Evolutionary conservation across 139 green algal genomes (phyloP), one percentile per base, ranked within the genome.

Genomic region (Zygnema cylindricum): DNA sequence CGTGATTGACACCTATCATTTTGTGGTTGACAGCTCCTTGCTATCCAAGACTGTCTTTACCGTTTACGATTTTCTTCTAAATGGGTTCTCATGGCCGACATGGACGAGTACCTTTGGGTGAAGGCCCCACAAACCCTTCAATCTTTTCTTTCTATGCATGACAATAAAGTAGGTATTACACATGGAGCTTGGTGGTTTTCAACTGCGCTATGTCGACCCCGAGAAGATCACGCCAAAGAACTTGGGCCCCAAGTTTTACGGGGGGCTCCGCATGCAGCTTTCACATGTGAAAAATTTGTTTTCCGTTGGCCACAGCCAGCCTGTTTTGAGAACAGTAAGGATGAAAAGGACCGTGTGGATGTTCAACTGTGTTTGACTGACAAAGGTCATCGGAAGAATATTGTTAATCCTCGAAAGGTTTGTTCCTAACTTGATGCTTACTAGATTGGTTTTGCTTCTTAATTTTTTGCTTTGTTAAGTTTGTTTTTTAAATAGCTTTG

Each of bases 321-420:
- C 7, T 79, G 71, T 16, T 79, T 41, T 11, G 36, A 79, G 11
- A 79, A 79, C 21, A 16, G 71, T 43, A 16, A 3, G 11, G 16
- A 79, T 43, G 71, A 16, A 43, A 41, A 11, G 36, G 11, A 7
- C 3, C 16, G 21, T 43, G 16, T 63, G 7, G 71, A 79, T 41
- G 11, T 16, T 7, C 71, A 79, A 7, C 16, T 79, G 3, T 79
- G 71, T 16, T 23, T 3, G 71, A 41, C 7, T 41, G 71, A 79
- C 16, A 41, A 79, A 16, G 71, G 71, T 16, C 71, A 79, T 43
- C 71, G 71, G 11, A 79, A 79, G 16, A 11, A 40, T 43, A 54
- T 79, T 16, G 71, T 79, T 43, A 79, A 79, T 43, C 71, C 71
- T 16, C 71, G 71, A 41, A 79, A 79, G 71, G 71, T 79, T 25